Conservation (phyloP, 1,139 yeast genomes). For the Sugiyamaella japonica region DNA sequence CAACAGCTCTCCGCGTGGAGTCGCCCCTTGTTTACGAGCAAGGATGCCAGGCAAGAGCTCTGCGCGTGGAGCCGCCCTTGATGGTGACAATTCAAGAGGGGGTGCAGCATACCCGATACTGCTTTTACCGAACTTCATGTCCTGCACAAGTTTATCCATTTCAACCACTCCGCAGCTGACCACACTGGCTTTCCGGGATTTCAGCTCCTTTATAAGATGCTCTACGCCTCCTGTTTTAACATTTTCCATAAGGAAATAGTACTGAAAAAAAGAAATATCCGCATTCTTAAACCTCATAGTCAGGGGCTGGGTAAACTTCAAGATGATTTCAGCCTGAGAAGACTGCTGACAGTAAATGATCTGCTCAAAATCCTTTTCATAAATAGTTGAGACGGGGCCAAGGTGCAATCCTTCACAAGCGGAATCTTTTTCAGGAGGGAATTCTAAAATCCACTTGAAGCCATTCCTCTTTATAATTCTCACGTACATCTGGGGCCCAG, state of each 20-base stretch:
- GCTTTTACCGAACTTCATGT: too few species aligned
- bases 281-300: neutral
- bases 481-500: neutral
- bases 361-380: conserved; percentile 4
- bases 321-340: neutral
- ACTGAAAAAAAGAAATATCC: neutral
- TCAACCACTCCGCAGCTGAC: neutral
- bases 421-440: neutral
- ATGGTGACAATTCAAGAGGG: too few species aligned
- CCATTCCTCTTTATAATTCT: neutral
- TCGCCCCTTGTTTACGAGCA: neutral
- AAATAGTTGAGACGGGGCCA: neutral
- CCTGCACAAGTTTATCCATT: too few species aligned
- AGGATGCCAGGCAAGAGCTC: neutral
- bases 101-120: too few species aligned
- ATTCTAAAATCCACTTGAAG: conserved; percentile 5
- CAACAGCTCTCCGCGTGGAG: neutral
- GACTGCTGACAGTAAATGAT: neutral
- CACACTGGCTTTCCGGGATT: neutral
- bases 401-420: neutral
- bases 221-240: neutral
- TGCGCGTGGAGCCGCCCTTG: neutral
- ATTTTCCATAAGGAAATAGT: neutral
- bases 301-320: neutral
- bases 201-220: neutral